phyloP scores from a whole-genome alignment of 306 rosid species.

The Calophaca sinica region DNA sequence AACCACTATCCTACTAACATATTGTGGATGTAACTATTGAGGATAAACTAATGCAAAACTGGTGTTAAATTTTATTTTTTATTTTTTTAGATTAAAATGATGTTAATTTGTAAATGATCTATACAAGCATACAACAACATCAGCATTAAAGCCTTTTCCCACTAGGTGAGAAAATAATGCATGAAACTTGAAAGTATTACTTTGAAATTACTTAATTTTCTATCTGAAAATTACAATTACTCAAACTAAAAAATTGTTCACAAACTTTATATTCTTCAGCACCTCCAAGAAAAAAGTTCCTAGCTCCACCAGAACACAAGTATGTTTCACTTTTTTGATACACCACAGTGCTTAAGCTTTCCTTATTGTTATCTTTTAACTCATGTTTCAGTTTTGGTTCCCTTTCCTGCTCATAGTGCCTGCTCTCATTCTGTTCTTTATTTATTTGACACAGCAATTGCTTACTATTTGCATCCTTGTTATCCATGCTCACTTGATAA shows the following conservation, averaged over 20 bases:
- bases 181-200: background rate
- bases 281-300: slow-evolving; percentile 44
- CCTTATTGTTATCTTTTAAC: background rate
- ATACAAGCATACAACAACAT: background rate
- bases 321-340: slow-evolving; percentile 28
- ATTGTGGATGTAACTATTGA: too few species aligned
- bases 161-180: background rate
- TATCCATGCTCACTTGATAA: background rate
- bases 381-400: too few species aligned
- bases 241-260: slow-evolving; percentile 42
- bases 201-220: slow-evolving; percentile 29
- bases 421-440: background rate
- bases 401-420: background rate
- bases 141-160: background rate
- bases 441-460: background rate
- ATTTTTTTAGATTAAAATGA: too few species aligned
- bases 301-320: slow-evolving; percentile 45
- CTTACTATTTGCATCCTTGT: background rate
- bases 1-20: too few species aligned
- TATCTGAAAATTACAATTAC: slow-evolving; percentile 32
- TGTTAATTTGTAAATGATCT: background rate
- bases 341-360: background rate
- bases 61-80: too few species aligned
- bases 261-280: slow-evolving; percentile 40
- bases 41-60: background rate